Evolutionary conservation across 1,139 yeast species (phyloP), one percentile per base, ranked within the genome.

Genomic region (Keqinozyma sinolaborantium): DNA sequence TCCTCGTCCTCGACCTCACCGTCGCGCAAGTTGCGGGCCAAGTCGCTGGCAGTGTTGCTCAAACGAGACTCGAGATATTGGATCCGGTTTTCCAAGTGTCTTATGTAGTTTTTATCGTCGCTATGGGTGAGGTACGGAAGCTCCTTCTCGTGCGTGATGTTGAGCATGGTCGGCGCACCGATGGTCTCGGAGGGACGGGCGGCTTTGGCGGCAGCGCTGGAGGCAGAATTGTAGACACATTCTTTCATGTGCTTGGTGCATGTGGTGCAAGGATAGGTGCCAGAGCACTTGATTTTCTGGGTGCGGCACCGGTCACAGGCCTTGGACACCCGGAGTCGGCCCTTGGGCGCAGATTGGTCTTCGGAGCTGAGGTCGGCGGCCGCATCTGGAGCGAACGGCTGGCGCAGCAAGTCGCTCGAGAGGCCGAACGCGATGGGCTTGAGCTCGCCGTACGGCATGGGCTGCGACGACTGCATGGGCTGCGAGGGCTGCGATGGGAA

Each of bases 261-360:
- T 6, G 74, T 63, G 7, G 48, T 44, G 42, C 85, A 79, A 2
- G 85, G 84, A 30, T 50, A 51, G 14, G 66, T 58, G 3, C 84
- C 84, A 29, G 77, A 70, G 48, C 85, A 79, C 47, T 79, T 79
- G 39, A 76, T 76, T 51, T 79, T 79, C 37, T 77, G 79, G 21
- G 63, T 57, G 40, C 82, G 61, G 52, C 85, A 79, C 16, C 79
- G 58, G 37, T 72, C 79, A 45, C 85, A 79, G 2, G 85, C 85
- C 39, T 68, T 70, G 29, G 67, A 64, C 3, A 77, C 84, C 30
- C 81, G 53, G 43, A 69, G 44, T 26, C 77, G 47, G 4, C 39
- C 47, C 28, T 35, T 41, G 9, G 9, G 24, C 14, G 34, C 21
- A 7, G 21, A 18, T 10, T 18, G n/a, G n/a, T n/a, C n/a, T 11